These are phyloP conservation scores for Cercophora samala DNA, from an alignment of 495 filamentous ascomycete species.

Conservation along the genomic window DNA sequence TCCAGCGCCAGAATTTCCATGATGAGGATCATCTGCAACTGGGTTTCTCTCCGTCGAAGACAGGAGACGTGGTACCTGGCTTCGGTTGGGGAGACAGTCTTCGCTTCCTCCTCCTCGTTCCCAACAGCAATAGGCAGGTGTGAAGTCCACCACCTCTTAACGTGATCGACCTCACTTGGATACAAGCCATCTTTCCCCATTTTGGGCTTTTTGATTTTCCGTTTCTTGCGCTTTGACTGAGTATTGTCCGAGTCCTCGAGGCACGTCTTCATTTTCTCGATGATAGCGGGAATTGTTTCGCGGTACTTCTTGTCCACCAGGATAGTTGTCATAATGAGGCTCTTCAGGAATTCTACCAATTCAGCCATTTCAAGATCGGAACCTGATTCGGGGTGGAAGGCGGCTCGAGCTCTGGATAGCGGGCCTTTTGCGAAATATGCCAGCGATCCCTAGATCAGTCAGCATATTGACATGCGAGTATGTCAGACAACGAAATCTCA, in stretches of 20 bases:
- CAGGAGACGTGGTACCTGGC: conserved; percentile 60
- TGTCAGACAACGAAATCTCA: conserved; percentile 29
- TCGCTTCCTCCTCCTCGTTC: conserved; percentile 33
- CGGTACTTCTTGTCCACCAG: conserved; percentile 86
- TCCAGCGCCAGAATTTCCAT: conserved; percentile 83
- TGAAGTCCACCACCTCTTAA: conserved; percentile 75
- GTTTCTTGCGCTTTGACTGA: conserved; percentile 47
- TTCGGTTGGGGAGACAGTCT: conserved; percentile 37
- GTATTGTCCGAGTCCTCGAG: conserved; percentile 60
- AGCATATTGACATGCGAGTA: conserved; percentile 16
- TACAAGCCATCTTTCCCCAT: conserved; percentile 76
- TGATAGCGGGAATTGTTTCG: conserved; percentile 64
- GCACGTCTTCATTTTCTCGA: conserved; percentile 59
- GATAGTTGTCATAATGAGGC: conserved; percentile 65
- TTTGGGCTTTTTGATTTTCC: conserved; percentile 66
- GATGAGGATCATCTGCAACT: conserved; percentile 86
- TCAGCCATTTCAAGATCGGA: conserved; percentile 53
- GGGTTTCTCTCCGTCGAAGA: conserved; percentile 72
- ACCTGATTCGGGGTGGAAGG: conserved; percentile 61
- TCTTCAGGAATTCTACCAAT: conserved; percentile 65
- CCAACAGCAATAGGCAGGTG: conserved; percentile 36
- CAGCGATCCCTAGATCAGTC: conserved; percentile 65
- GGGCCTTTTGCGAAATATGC: conserved; percentile 98
- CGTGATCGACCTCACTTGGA: conserved; percentile 66
- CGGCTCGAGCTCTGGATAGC: conserved; percentile 77